phyloP scores from a whole-genome alignment of 306 rosid genomes.

The Dalbergia cultrata region DNA sequence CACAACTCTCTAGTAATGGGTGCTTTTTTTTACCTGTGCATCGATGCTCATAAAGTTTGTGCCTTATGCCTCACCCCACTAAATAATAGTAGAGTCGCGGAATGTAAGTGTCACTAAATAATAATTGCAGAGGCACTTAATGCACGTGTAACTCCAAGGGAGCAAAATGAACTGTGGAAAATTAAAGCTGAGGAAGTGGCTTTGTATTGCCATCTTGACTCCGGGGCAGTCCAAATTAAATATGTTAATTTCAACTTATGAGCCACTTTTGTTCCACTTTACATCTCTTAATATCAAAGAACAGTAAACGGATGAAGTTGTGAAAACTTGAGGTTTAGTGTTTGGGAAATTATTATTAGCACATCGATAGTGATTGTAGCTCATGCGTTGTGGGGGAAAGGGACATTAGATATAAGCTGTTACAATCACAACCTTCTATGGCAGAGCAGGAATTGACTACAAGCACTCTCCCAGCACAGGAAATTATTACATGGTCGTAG shows the following conservation, averaged over 20 bases:
- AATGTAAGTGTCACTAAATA: no score
- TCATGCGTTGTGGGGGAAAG: not conserved
- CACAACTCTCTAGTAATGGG: no score
- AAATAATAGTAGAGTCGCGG: no score
- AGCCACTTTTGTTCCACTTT: not conserved
- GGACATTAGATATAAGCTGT: not conserved
- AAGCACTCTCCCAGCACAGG: not conserved
- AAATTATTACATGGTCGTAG: no score
- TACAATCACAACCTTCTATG: not conserved
- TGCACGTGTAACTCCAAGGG: no score
- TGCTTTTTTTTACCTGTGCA: no score
- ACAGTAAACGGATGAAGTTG: not conserved
- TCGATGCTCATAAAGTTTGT: no score
- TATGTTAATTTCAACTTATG: not conserved
- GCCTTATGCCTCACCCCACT: no score
- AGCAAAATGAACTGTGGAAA: not conserved
- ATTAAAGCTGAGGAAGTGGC: not conserved
- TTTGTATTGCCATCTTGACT: not conserved
- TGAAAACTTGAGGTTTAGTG: not conserved
- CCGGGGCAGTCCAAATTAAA: not conserved
- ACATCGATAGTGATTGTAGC: not conserved
- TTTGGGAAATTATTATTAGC: conserved; percentile 3
- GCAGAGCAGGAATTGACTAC: not conserved
- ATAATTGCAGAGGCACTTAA: no score
- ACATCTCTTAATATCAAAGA: not conserved